A percentile compares a stretch with the other conserved stretches of the same genome.
Evolutionary conservation across 208 protist genomes (phyloP).

Genomic region (Acanthamoeba royreba): DNA sequence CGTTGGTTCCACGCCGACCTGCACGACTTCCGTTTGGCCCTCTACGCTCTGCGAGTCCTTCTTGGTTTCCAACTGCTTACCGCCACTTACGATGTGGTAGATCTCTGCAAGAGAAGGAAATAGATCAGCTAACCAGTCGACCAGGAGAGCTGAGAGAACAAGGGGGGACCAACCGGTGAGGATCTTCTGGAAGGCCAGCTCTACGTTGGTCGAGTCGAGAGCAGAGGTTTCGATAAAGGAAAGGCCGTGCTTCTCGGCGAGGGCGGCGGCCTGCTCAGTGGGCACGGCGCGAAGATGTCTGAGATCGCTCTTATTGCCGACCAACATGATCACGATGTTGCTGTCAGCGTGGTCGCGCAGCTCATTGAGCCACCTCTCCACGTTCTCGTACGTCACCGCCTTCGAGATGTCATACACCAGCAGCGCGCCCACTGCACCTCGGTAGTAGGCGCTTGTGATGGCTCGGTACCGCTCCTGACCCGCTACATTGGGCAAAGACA

Average conservation of each 20-base stretch:
- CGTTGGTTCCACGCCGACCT: not conserved
- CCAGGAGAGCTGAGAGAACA: too few relatives aligned
- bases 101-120: conserved; percentile 12
- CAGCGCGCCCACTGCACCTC: conserved; percentile 97
- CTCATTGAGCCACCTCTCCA: conserved; percentile 97
- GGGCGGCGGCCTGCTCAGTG: conserved; percentile 92
- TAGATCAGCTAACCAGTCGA: too few relatives aligned
- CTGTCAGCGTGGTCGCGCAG: conserved; percentile 93
- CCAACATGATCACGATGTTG: conserved; percentile 97
- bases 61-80: not conserved
- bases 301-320: conserved; percentile 97
- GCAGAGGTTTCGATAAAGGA: conserved; percentile 98
- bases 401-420: conserved; percentile 99
- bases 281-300: conserved; percentile 79
- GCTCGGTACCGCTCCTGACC: conserved; percentile 98
- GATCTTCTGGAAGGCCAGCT: conserved; percentile 97
- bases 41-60: not conserved
- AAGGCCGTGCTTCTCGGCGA: conserved; percentile 93
- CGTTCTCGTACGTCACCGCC: conserved; percentile 94
- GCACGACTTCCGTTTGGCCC: not conserved
- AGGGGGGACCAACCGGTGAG: conserved; percentile 78
- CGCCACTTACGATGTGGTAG: conserved; percentile 8
- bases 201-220: conserved; percentile 97
- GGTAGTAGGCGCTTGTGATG: conserved; percentile 95
- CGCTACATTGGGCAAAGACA: too few relatives aligned